phyloP scores from a whole-genome alignment of 108 stramenopile species.

The Nitzschia sp. region DNA sequence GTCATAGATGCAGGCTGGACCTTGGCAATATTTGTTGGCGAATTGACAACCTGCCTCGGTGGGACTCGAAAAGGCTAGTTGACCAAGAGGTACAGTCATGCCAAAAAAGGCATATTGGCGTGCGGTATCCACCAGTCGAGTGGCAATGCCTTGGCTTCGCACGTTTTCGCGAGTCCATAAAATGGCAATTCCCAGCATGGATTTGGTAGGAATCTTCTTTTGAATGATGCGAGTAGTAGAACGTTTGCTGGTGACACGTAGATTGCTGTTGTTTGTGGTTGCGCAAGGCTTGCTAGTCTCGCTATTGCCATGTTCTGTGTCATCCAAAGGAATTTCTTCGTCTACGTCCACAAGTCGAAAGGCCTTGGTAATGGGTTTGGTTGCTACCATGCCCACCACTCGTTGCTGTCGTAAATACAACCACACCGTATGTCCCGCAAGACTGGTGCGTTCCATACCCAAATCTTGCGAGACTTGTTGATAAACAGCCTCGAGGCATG shows the following conservation, averaged over 20 bases:
- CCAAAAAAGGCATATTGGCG: slow-evolving; percentile 73
- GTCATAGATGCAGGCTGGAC: neutral
- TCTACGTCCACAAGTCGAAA: slow-evolving; percentile 32
- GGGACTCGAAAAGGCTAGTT: slow-evolving; percentile 85
- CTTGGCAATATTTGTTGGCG: slow-evolving; percentile 50
- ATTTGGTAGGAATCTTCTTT: slow-evolving; percentile 35
- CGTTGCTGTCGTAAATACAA: slow-evolving; percentile 65
- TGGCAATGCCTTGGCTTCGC: slow-evolving; percentile 70
- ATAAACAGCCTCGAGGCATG: slow-evolving; percentile 1
- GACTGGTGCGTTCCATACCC: slow-evolving; percentile 5
- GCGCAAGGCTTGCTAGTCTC: neutral
- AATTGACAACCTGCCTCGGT: slow-evolving; percentile 69
- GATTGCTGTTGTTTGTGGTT: neutral
- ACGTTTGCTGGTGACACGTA: neutral
- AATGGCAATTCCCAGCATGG: slow-evolving; percentile 71
- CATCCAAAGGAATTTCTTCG: neutral
- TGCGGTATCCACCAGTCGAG: slow-evolving; percentile 61
- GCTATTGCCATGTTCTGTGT: no score
- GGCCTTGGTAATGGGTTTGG: slow-evolving; percentile 57
- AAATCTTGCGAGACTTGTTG: slow-evolving; percentile 24
- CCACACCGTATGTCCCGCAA: slow-evolving; percentile 34
- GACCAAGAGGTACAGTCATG: slow-evolving; percentile 42
- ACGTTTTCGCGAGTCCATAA: slow-evolving; percentile 70
- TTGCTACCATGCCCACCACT: slow-evolving; percentile 59
- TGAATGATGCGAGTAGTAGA: neutral